These are phyloP conservation scores for Diospyros kaki DNA, from an alignment of 148 eudicot genomes.

Conservation along the genomic window DNA sequence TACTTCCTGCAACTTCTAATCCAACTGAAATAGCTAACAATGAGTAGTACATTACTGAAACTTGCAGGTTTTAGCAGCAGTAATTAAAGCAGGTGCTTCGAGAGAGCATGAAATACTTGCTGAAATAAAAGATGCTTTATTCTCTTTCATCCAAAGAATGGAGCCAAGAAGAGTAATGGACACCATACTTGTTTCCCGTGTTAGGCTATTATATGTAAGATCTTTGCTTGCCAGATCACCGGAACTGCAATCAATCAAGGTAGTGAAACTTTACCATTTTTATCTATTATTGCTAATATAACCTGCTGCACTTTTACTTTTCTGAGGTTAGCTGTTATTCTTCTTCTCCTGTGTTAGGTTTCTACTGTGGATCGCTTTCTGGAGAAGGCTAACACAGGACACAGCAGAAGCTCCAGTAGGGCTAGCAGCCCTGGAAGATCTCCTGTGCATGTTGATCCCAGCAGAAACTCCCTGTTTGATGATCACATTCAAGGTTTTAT, in stretches of 20 bases:
- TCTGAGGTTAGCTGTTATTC: conserved; percentile 1
- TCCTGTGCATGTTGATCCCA: conserved; percentile 63
- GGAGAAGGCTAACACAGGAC: conserved; percentile 72
- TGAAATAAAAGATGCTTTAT: conserved; percentile 97
- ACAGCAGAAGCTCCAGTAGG: conserved; percentile 95
- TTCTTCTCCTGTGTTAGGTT: conserved; percentile 46
- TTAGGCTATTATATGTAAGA: conserved; percentile 86
- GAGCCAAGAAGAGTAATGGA: conserved; percentile 99
- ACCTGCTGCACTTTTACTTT: background rate
- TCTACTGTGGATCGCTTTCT: conserved; percentile 84
- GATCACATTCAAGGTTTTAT: conserved; percentile 69
- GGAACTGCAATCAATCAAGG: conserved; percentile 94
- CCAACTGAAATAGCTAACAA: background rate
- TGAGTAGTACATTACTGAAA: conserved; percentile 8
- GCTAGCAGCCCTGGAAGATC: conserved; percentile 96
- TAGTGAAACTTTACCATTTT: conserved; percentile 15
- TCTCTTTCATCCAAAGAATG: conserved; percentile 90
- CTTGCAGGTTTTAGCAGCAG: conserved; percentile 93
- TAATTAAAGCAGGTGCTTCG: conserved; percentile 99
- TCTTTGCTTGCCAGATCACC: conserved; percentile 96
- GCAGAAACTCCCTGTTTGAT: conserved; percentile 53
- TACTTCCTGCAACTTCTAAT: background rate
- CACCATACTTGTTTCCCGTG: conserved; percentile 99
- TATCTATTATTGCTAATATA: background rate
- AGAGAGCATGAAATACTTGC: conserved; percentile 98